Percentiles rank a stretch among this genome's conserved stretches.
Evolutionary conservation across 1,139 yeast species (phyloP).

Genomic region (Suhomyces guaymorum): DNA sequence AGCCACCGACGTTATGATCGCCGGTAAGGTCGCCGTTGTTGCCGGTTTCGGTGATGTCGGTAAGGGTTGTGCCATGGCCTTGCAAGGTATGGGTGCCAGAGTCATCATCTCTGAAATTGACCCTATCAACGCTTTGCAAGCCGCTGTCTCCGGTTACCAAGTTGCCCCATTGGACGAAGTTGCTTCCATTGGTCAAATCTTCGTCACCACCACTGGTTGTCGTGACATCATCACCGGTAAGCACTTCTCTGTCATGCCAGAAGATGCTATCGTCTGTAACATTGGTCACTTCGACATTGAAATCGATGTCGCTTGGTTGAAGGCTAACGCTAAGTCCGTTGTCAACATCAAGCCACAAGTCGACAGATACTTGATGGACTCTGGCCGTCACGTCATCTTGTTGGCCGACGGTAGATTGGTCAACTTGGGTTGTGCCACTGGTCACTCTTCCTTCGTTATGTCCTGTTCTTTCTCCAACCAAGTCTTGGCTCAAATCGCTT

Average conservation of each 20-base stretch:
- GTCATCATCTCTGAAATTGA: slow-evolving; percentile 97
- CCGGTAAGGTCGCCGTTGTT: slow-evolving; percentile 98
- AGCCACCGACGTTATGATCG: slow-evolving; percentile 99
- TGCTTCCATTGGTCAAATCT: slow-evolving; percentile 91
- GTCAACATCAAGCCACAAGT: slow-evolving; percentile 99
- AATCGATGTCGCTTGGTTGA: slow-evolving; percentile 98
- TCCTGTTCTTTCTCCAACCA: slow-evolving; percentile 99
- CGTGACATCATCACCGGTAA: slow-evolving; percentile 93
- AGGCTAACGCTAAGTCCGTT: slow-evolving; percentile 84
- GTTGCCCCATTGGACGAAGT: slow-evolving; percentile 96
- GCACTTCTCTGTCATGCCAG: slow-evolving; percentile 93
- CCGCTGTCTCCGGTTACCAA: slow-evolving; percentile 99
- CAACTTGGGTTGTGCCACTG: slow-evolving; percentile 99
- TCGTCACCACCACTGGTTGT: slow-evolving; percentile 99
- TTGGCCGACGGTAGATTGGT: slow-evolving; percentile 99
- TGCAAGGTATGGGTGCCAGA: slow-evolving; percentile 99
- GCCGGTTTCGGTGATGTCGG: slow-evolving; percentile 99
- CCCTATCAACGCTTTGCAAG: slow-evolving; percentile 99
- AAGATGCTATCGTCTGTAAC: slow-evolving; percentile 99
- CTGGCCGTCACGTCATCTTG: slow-evolving; percentile 93
- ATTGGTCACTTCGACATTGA: slow-evolving; percentile 99
- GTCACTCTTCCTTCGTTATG: slow-evolving; percentile 99
- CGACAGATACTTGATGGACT: slow-evolving; percentile 90
- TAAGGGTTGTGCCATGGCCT: slow-evolving; percentile 99
- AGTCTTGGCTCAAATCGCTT: slow-evolving; percentile 98